phyloP scores from a whole-genome alignment of 2,329 filamentous ascomycete genomes.

The Nakataea oryzae region DNA sequence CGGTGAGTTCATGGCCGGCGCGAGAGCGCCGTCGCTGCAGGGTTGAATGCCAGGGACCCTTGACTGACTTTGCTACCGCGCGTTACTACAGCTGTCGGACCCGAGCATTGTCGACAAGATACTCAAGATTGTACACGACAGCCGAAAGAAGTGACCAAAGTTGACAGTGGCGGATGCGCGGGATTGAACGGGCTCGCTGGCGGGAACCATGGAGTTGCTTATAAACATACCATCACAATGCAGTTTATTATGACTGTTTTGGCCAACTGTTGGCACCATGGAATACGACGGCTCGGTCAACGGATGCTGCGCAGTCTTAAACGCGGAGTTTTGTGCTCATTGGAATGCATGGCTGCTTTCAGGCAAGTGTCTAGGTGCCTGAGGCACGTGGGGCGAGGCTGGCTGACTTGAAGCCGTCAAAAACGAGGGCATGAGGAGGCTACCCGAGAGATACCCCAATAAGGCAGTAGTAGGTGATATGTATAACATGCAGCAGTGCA shows the following conservation, averaged over 20 bases:
- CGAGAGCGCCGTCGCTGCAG: neutral
- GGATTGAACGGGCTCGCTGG: neutral
- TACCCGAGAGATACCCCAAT: too few relatives aligned
- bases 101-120: slow-evolving; percentile 84
- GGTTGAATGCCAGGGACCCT: neutral
- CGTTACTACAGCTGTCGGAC: slow-evolving; percentile 61
- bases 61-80: slow-evolving; percentile 6
- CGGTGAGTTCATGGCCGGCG: slow-evolving; percentile 45
- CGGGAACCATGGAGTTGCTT: neutral
- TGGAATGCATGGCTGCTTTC: neutral
- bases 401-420: too few relatives aligned
- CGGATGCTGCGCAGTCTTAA: neutral
- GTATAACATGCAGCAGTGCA: too few relatives aligned
- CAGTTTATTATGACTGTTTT: neutral
- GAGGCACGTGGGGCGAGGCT: too few relatives aligned
- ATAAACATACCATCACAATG: neutral
- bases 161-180: neutral
- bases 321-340: neutral
- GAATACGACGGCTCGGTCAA: neutral
- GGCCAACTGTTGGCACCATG: neutral
- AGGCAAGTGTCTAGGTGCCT: neutral
- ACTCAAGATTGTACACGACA: slow-evolving; percentile 66
- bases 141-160: slow-evolving; percentile 35
- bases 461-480: too few relatives aligned
- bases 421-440: too few relatives aligned